Evolutionary conservation across 2,329 filamentous ascomycete genomes (phyloP), one percentile per base, ranked within the genome.

Genomic region (Apiospora saccharicola): DNA sequence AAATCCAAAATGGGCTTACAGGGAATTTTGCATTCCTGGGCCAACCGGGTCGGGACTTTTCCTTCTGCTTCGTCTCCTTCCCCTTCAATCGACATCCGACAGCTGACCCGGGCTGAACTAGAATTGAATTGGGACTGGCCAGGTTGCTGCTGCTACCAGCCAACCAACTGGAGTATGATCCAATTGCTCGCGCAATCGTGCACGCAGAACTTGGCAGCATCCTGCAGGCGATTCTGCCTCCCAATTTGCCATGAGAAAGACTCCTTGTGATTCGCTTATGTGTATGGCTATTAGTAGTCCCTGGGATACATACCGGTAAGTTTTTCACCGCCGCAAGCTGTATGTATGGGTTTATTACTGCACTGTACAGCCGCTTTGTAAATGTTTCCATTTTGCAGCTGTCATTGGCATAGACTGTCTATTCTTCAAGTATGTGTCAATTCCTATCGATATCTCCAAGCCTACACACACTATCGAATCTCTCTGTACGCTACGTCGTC

Each of bases 21-120:
- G 57, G 30, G 43, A 46, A 69, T 49, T 69, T 69, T 49, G 67
- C 67, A 69, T 69, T 69, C 67, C 67, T 69, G 44, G 67, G 67
- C 67, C 67, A 69, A 69, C 67, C 44, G 44, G 67, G 44, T 41
- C 10, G 57, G 34, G 30, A 41, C 34, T 64, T 64, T 41, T 41
- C 57, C 22, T 22, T 61, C 30, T 61, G 30, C 57, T 41, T 8
- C 57, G 1, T 12, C 57, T 41, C 57, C 57, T 64, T n/a, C 34
- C 57, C 57, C 34, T 64, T 41, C 57, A 64, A 24, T 64, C 34
- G 22, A 64, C 10, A 41, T 41, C 34, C 34, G 34, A 64, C n/a
- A 41, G 57, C 57, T 64, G 57, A 41, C 57, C 34, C 5, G 34
- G 53, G 57, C 57, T 64, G 57, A 64, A 41, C 34, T 41, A 10